phyloP scores from a whole-genome alignment of 805 yeast species.

The Wickerhamia fluorescens region DNA sequence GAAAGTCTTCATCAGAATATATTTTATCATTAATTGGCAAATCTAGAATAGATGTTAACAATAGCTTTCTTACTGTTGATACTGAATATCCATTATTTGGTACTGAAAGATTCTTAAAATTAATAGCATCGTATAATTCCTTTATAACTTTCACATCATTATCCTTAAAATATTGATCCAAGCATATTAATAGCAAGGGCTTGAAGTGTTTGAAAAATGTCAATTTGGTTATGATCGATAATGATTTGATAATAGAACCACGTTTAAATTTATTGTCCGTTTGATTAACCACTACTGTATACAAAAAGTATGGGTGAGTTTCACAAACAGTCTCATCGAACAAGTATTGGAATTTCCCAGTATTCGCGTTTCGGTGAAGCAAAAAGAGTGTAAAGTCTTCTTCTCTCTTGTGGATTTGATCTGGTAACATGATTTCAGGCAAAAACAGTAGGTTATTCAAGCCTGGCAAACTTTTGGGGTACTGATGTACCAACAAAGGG shows the following conservation, averaged over 20 bases:
- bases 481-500: conserved; percentile 54
- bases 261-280: conserved; percentile 40
- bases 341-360: conserved; percentile 34
- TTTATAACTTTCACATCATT: conserved; percentile 14
- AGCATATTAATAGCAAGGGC: conserved; percentile 48
- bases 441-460: conserved; percentile 27
- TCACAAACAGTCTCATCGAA: conserved; percentile 26
- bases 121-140: conserved; percentile 26
- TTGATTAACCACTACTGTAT: conserved; percentile 48
- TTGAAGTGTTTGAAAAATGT: conserved; percentile 49
- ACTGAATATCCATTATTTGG: conserved; percentile 10
- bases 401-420: conserved; percentile 49
- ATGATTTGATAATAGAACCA: conserved; percentile 54
- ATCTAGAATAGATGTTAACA: conserved; percentile 37
- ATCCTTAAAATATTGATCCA: conserved; percentile 38
- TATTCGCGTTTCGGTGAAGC: conserved; percentile 36
- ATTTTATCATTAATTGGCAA: conserved; percentile 36
- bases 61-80: conserved; percentile 27
- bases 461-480: conserved; percentile 41
- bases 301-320: conserved; percentile 42
- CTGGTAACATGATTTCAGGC: conserved; percentile 57
- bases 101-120: conserved; percentile 21
- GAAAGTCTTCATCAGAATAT: conserved; percentile 31
- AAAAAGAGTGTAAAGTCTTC: conserved; percentile 55
- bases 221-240: conserved; percentile 51